A percentile compares a stretch with the other conserved stretches of the same genome.
Evolutionary conservation across 192 early-diverging fungal species (phyloP).

Genomic region (Coemansia sp.): DNA sequence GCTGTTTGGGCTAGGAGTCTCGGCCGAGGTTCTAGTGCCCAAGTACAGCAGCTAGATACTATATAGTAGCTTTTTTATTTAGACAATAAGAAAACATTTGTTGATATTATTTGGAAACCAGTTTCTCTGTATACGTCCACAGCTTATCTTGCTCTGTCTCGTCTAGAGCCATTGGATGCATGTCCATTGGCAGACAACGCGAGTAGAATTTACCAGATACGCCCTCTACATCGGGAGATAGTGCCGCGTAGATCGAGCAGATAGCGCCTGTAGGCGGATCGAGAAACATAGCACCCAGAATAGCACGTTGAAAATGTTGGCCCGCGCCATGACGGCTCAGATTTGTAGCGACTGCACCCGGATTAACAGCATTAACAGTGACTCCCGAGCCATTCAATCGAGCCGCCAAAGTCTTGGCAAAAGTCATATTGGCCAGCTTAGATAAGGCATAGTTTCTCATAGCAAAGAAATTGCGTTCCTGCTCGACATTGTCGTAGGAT

Average conservation of each 20-base stretch:
- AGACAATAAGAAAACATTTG: neutral
- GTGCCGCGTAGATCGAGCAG: slow-evolving; percentile 11
- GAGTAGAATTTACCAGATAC: slow-evolving; percentile 15
- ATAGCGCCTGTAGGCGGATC: slow-evolving; percentile 13
- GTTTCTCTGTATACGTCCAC: slow-evolving; percentile 26
- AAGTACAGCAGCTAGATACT: slow-evolving; percentile 10
- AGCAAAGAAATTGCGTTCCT: neutral
- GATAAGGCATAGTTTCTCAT: slow-evolving; percentile 18
- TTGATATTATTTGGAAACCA: slow-evolving; percentile 3
- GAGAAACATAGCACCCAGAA: slow-evolving; percentile 1
- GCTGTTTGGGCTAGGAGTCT: neutral
- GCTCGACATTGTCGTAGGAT: slow-evolving; percentile 6
- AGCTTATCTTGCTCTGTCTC: slow-evolving; percentile 22
- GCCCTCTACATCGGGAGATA: slow-evolving; percentile 14
- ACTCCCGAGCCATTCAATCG: slow-evolving; percentile 14
- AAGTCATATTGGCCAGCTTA: slow-evolving; percentile 26
- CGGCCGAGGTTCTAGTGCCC: slow-evolving; percentile 4
- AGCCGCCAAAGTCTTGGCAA: slow-evolving; percentile 20
- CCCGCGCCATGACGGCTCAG: neutral
- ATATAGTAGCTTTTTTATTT: neutral
- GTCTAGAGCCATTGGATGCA: slow-evolving; percentile 16
- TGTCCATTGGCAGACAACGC: slow-evolving; percentile 2
- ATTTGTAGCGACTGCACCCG: slow-evolving; percentile 13
- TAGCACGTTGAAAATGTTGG: neutral
- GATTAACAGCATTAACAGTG: slow-evolving; percentile 21